These are phyloP conservation scores for Usnea hakonensis DNA, from an alignment of 495 filamentous ascomycete species.

Conservation along the genomic window DNA sequence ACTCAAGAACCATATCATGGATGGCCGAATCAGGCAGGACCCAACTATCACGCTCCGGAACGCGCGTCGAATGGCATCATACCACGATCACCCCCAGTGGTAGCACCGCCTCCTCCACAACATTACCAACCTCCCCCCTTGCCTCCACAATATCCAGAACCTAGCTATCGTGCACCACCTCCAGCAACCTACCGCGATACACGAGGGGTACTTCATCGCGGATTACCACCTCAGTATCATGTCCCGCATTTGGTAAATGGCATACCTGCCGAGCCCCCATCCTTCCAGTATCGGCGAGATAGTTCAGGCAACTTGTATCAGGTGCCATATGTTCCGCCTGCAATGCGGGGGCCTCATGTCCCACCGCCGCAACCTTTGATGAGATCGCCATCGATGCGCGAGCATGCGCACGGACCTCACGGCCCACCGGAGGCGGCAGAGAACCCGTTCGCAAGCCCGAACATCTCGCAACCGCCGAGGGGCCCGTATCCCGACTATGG, in stretches of 20 bases:
- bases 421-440: conserved; percentile 26
- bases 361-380: conserved; percentile 10
- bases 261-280: conserved; percentile 15
- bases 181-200: conserved; percentile 23
- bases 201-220: conserved; percentile 10
- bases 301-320: conserved; percentile 15
- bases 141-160: conserved; percentile 27
- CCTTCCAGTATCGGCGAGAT: conserved; percentile 20
- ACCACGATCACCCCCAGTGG: conserved; percentile 18
- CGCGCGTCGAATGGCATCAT: conserved; percentile 15
- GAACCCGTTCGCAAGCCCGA: conserved; percentile 25
- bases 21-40: conserved; percentile 28
- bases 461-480: conserved; percentile 3
- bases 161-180: conserved; percentile 22
- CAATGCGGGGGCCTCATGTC: conserved; percentile 2
- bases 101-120: conserved; percentile 14
- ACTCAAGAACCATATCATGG: conserved; percentile 28
- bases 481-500: conserved; percentile 12
- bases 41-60: not conserved
- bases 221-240: conserved; percentile 11
- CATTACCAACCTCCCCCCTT: conserved; percentile 18
- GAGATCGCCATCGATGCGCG: conserved; percentile 21
- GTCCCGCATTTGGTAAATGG: conserved; percentile 12
- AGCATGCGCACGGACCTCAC: conserved; percentile 23
- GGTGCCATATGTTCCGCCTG: conserved; percentile 20